phyloP scores from a whole-genome alignment of 2,329 filamentous ascomycete genomes.

The Sarocladium kiliense region DNA sequence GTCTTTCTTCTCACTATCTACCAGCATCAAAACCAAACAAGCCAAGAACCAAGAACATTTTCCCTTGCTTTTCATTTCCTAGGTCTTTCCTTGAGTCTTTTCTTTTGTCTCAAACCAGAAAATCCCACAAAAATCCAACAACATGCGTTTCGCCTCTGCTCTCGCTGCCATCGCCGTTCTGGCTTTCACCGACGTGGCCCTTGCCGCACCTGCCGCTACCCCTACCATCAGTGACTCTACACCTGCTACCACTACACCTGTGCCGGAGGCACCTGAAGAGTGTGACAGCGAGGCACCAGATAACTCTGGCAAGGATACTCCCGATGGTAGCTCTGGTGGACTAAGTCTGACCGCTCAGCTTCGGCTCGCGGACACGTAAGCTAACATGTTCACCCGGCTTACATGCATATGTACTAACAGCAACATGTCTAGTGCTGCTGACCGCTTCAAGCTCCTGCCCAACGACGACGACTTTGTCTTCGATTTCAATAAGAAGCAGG shows the following conservation, averaged over 20 bases:
- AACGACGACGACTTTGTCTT: conserved; percentile 42
- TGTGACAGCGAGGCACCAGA: not conserved
- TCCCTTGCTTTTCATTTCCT: not conserved
- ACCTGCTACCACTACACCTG: conserved; percentile 10
- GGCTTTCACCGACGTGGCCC: conserved; percentile 30
- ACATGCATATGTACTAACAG: not conserved
- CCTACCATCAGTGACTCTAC: conserved; percentile 8
- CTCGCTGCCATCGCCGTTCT: conserved; percentile 30
- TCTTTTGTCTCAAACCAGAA: not conserved
- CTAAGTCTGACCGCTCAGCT: conserved; percentile 31
- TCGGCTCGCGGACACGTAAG: conserved; percentile 33
- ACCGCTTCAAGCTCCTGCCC: conserved; percentile 37
- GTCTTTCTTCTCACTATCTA: not conserved
- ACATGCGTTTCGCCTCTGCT: conserved; percentile 30
- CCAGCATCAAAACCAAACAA: not conserved
- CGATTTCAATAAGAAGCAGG: conserved; percentile 33
- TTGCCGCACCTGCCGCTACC: conserved; percentile 15
- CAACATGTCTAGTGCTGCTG: conserved; percentile 27
- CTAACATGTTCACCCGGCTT: not conserved
- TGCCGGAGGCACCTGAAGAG: not conserved
- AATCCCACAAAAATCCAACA: conserved; percentile 14
- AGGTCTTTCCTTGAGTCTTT: conserved; percentile 2
- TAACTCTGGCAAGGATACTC: conserved; percentile 12
- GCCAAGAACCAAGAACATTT: not conserved
- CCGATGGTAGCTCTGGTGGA: conserved; percentile 9